Evolutionary conservation across 352 stramenopile genomes (phyloP).

Genomic region (Globisporangium nunn): DNA sequence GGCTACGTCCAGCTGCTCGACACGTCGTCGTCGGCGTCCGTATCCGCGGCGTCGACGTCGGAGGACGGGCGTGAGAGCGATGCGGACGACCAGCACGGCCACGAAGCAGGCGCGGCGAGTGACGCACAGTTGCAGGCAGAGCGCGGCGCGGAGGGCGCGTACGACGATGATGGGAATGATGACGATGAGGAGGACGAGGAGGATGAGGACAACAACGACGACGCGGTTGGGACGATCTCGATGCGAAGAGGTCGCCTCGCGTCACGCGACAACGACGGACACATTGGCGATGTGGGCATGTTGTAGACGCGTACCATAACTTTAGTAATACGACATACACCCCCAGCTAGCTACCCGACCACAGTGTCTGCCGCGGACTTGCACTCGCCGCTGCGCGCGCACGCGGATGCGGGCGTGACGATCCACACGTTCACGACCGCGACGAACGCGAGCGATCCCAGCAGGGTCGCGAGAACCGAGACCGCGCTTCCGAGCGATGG

Average conservation of each 20-base stretch:
- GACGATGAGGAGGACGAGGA: not conserved
- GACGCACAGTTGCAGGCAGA: slow-evolving; percentile 1
- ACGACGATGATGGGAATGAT: not conserved
- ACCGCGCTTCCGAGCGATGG: not conserved
- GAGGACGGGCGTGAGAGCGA: slow-evolving; percentile 11
- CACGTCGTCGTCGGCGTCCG: slow-evolving; percentile 20
- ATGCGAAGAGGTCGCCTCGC: not conserved
- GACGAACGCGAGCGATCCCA: slow-evolving; percentile 4
- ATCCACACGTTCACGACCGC: slow-evolving; percentile 2
- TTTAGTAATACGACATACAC: not conserved
- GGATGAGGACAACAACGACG: not conserved
- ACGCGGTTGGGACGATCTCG: not conserved
- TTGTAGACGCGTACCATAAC: not conserved
- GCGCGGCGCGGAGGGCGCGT: not conserved
- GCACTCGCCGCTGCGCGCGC: not conserved
- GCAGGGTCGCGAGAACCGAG: slow-evolving; percentile 1
- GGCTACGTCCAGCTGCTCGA: slow-evolving; percentile 45
- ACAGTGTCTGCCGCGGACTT: not conserved
- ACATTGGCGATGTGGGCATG: not conserved
- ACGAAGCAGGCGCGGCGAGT: not conserved
- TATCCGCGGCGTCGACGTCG: slow-evolving; percentile 2
- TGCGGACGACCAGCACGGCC: slow-evolving; percentile 1
- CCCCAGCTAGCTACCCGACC: not conserved
- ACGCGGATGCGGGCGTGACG: slow-evolving; percentile 2
- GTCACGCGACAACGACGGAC: not conserved